Conservation (phyloP, 73 alveolate genomes). For the Stentor coeruleus region DNA sequence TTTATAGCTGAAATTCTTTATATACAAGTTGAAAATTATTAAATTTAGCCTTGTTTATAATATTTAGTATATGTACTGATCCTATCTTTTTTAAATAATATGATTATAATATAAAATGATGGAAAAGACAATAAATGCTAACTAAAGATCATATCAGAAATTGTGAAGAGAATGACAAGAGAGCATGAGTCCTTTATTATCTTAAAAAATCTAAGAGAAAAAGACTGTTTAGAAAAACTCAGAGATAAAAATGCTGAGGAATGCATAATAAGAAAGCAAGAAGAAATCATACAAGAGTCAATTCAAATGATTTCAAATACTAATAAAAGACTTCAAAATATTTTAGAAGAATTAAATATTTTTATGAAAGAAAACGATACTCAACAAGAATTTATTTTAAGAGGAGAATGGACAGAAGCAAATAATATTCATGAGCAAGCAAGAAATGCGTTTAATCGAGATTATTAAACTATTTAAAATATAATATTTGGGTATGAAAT, state of each 20-base stretch:
- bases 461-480: too few relatives aligned
- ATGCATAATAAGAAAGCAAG: slow-evolving; percentile 7
- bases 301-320: slow-evolving; percentile 26
- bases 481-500: too few relatives aligned
- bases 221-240: slow-evolving; percentile 16
- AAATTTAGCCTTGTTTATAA: too few relatives aligned
- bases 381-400: slow-evolving; percentile 13
- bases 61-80: too few relatives aligned
- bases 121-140: not conserved
- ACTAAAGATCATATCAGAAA: slow-evolving; percentile 28
- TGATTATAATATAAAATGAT: not conserved
- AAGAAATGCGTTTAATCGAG: too few relatives aligned
- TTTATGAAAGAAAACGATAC: slow-evolving; percentile 23
- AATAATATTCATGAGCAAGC: not conserved
- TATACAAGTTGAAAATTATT: too few relatives aligned
- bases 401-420: slow-evolving; percentile 25
- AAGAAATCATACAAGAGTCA: slow-evolving; percentile 26
- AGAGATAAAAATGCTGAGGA: slow-evolving; percentile 20
- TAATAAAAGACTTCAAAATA: slow-evolving; percentile 11
- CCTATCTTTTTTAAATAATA: too few relatives aligned
- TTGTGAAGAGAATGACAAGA: slow-evolving; percentile 28
- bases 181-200: slow-evolving; percentile 11
- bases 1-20: too few relatives aligned
- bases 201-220: not conserved
- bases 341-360: not conserved